Base-by-base conservation (phyloP, 31 red algal genomes). In the Odonthalia washingtoniensis region DNA sequence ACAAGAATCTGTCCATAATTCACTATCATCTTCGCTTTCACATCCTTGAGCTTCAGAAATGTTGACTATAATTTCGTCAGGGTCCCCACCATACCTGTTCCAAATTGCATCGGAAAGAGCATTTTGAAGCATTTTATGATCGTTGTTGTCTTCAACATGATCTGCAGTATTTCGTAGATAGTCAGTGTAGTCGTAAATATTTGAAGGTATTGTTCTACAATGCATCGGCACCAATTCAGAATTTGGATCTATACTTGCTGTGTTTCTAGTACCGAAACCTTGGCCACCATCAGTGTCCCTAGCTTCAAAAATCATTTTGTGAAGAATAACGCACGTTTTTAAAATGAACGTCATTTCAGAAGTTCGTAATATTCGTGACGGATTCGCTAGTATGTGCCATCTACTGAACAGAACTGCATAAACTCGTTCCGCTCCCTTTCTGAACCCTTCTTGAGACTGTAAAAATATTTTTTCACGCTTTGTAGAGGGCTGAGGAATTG, bases 391-490 rank as follows among this genome's bases (percentile, higher is more conserved):
- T 41, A 75, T 14, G 18, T 75, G 72, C 72, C 72, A 75, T n/a
- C 34, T 28, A 75, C 72, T 80, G 35, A 61, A 80, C 26, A 61
- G 27, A 30, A 80, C 43, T 53, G 77, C 77, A 61, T 80, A 80
- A 3, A 80, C 42, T 4, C 77, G 77, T 28, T 80, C 52, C 5
- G 45, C 40, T 35, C 42, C 77, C 46, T 80, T 75, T 12, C 12
- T 4, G 41, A 75, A 75, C 5, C 33, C 30, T 40, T 75, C 31
- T 75, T 75, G 72, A 12, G 77, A 3, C 35, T 61, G 49, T 2
- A 45, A 39, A 63, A 80, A 80, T 53, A 31, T 49, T 61, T 61
- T 80, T 35, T 80, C 43, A 34, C 77, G 49, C 42, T 80, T 80
- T 80, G 52, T 77, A 18, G 6, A 26, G 28, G 27, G 66, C 5